Evolutionary conservation across 108 stramenopile species (phyloP), one percentile per base, ranked within the genome.

Genomic region (Epithemia pelagica): DNA sequence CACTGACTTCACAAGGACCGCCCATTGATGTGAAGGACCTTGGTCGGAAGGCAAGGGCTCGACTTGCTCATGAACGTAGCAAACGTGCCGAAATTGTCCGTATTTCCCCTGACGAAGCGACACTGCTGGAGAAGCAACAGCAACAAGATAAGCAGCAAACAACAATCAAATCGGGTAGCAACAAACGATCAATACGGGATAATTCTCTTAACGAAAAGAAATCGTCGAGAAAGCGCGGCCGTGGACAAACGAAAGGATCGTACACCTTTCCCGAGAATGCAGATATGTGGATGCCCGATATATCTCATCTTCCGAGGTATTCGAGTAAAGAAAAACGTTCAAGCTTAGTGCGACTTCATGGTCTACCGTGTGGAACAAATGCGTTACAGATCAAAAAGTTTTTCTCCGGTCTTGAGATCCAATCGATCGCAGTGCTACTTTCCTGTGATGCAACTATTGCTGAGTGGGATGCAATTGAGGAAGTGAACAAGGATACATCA

Each of bases 11-110:
- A n/a, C n/a, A n/a, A n/a, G n/a, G n/a, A n/a, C n/a, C n/a, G n/a
- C n/a, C n/a, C n/a, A n/a, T n/a, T n/a, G 56, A 58, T 23, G 56
- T 58, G 26, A 58, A 58, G 19, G 1, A 84, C n/a, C 70, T 87
- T 15, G 88, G 88, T 19, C 58, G 72, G 27, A 86, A 78, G 58
- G 85, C 88, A 21, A 66, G 88, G 52, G 69, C 46, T 57, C 69
- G 81, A 21, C 62, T 83, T 32, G 79, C 84, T 53, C 74, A 87
- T 66, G 83, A 90, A 68, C 68, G 74, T 19, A 74, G 64, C 25
- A 90, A 87, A 29, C 78, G 84, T 22, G 78, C 78, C 53, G 86
- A 83, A 78, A 85, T 90, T 63, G 74, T 79, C 1, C 80, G 80
- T 24, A 33, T 46, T 46, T 5, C 5, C 37, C 37, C 37, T 15